Evolutionary conservation across 2,329 filamentous ascomycete species (phyloP).

Genomic region (Stachybotrys chartarum): DNA sequence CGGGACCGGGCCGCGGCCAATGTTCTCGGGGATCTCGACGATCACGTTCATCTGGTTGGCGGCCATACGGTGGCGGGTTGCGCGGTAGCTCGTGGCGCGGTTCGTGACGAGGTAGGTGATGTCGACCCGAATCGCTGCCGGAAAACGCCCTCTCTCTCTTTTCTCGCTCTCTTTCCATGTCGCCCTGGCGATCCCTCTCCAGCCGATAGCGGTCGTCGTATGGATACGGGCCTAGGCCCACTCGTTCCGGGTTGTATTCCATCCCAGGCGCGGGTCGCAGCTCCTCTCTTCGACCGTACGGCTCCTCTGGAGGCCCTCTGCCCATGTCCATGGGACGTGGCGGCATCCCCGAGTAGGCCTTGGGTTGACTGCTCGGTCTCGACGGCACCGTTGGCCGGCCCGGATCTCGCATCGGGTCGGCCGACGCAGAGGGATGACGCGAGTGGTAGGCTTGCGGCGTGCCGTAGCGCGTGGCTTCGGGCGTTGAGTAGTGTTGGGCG

Average conservation of each 20-base stretch:
- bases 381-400: constrained; percentile 33
- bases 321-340: constrained; percentile 40
- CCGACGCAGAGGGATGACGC: constrained; percentile 39
- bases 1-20: constrained; percentile 23
- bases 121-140: constrained; percentile 36
- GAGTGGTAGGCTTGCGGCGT: constrained; percentile 51
- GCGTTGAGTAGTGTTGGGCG: constrained; percentile 42
- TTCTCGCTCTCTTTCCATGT: constrained; percentile 36
- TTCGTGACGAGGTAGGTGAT: constrained; percentile 27
- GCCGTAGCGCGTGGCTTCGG: constrained; percentile 50
- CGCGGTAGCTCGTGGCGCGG: constrained; percentile 32
- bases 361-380: constrained; percentile 45
- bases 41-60: constrained; percentile 34
- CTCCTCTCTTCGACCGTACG: constrained; percentile 45
- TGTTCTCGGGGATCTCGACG: constrained; percentile 14
- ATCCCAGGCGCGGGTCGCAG: constrained; percentile 25
- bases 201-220: constrained; percentile 49
- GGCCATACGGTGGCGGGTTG: constrained; percentile 37
- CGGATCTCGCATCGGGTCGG: constrained; percentile 36
- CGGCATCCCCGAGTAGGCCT: constrained; percentile 36
- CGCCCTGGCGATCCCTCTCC: constrained; percentile 39
- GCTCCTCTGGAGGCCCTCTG: constrained; percentile 31
- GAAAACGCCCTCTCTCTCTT: constrained; percentile 41
- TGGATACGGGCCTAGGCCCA: constrained; percentile 31
- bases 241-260: constrained; percentile 48